Conservation (phyloP, 2,329 filamentous ascomycete genomes). For the Phaeophleospora eucalypticola region DNA sequence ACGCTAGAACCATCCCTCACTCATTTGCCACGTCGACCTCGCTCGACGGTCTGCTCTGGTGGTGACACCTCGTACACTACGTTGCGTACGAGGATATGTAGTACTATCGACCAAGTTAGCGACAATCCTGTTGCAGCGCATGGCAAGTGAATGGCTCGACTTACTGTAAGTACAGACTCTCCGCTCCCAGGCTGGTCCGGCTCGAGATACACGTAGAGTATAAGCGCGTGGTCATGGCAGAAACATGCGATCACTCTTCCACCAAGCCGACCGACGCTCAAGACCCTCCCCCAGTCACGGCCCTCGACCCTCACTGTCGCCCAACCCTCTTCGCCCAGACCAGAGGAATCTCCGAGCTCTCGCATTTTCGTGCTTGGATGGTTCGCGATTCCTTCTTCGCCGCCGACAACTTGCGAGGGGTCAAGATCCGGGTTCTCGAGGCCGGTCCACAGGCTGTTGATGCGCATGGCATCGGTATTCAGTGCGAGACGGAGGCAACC, state of each 20-base stretch:
- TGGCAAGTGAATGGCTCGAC: constrained; percentile 25
- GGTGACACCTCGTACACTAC: constrained; percentile 8
- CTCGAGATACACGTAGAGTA: constrained; percentile 76
- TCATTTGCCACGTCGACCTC: too few species aligned
- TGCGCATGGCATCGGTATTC: constrained; percentile 76
- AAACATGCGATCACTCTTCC: constrained; percentile 92
- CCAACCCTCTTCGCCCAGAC: constrained; percentile 76
- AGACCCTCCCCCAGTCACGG: constrained; percentile 88
- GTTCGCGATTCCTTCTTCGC: constrained; percentile 64
- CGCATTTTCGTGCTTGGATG: constrained; percentile 79
- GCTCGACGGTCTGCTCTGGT: too few species aligned
- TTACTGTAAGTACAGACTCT: constrained; percentile 71
- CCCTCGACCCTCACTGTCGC: constrained; percentile 88
- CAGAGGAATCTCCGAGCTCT: constrained; percentile 50
- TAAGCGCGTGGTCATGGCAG: constrained; percentile 72
- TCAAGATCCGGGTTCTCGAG: constrained; percentile 86
- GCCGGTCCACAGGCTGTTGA: constrained; percentile 79
- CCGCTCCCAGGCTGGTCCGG: constrained; percentile 65
- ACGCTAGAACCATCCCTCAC: not conserved
- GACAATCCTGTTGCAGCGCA: constrained; percentile 18
- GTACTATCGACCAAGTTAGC: constrained; percentile 48
- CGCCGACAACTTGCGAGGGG: constrained; percentile 64
- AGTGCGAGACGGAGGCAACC: constrained; percentile 77
- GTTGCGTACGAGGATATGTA: constrained; percentile 53
- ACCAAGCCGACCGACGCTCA: constrained; percentile 85